Evolutionary conservation across 2,329 filamentous ascomycete genomes (phyloP).

Genomic region (Apiospora arundinis): DNA sequence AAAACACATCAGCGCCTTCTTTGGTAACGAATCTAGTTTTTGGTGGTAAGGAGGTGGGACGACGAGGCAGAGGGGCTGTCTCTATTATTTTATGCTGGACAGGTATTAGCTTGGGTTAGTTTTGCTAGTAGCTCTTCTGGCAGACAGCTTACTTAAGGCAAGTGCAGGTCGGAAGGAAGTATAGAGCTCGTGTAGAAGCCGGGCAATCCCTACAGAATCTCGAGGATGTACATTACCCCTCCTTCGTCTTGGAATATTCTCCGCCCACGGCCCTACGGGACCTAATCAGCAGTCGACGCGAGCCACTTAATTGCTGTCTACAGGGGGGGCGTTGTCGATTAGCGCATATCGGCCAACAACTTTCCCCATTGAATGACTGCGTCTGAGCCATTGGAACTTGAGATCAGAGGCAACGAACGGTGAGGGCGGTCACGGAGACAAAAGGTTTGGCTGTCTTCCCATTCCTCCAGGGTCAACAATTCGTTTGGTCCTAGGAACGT

Average conservation of each 20-base stretch:
- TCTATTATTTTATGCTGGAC: background rate
- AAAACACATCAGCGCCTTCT: background rate
- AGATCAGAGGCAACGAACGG: conserved; percentile 8
- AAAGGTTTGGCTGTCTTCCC: background rate
- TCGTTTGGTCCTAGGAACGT: background rate
- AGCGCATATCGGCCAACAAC: background rate
- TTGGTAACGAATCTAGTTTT: background rate
- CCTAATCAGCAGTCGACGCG: conserved; percentile 7
- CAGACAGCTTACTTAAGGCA: background rate
- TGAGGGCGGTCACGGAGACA: conserved; percentile 13
- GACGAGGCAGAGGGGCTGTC: conserved; percentile 9
- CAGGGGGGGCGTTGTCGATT: conserved; percentile 5
- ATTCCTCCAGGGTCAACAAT: background rate
- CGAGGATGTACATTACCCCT: background rate
- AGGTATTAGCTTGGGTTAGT: background rate
- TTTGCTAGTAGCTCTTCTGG: background rate
- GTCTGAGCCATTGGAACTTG: background rate
- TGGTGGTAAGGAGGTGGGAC: conserved; percentile 1
- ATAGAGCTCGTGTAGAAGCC: background rate
- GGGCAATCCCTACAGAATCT: background rate
- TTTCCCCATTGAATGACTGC: conserved; percentile 2
- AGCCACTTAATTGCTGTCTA: conserved; percentile 10
- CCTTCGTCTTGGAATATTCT: background rate
- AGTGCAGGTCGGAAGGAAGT: background rate
- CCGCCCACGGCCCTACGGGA: conserved; percentile 11